Conservation (phyloP, 2,329 filamentous ascomycete species). For the Rutstroemia sp. region DNA sequence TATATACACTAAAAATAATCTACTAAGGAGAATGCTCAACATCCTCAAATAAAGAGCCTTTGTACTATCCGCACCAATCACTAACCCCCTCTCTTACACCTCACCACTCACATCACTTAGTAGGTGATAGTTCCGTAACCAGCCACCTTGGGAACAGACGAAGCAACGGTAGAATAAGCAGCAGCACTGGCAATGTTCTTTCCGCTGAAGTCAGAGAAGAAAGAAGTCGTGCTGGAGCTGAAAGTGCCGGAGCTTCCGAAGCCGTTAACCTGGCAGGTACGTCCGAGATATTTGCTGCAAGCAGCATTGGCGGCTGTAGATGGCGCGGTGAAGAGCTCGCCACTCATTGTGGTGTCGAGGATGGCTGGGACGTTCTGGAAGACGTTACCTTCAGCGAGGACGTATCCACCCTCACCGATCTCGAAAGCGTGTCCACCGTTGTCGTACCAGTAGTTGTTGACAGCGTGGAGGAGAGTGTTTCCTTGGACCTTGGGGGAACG, state of each 20-base stretch:
- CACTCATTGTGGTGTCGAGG: constrained; percentile 16
- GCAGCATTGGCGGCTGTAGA: constrained; percentile 17
- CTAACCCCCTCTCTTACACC: too few species aligned
- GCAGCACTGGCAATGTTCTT: constrained; percentile 27
- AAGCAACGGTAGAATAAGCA: constrained; percentile 4
- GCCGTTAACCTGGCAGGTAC: constrained; percentile 18
- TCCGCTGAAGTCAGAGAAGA: constrained; percentile 28
- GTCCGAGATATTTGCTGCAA: constrained; percentile 18
- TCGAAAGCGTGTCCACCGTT: constrained; percentile 40
- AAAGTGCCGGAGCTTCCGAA: constrained; percentile 28
- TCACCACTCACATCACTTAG: neutral
- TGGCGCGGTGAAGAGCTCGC: constrained; percentile 13
- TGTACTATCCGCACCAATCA: too few species aligned
- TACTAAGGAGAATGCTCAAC: too few species aligned
- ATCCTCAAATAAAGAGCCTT: too few species aligned
- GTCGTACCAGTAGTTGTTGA: constrained; percentile 38
- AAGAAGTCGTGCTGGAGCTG: constrained; percentile 20
- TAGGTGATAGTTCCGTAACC: neutral
- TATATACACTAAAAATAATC: too few species aligned
- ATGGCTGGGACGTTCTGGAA: constrained; percentile 32
- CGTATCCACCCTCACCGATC: constrained; percentile 27
- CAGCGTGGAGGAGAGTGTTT: constrained; percentile 34
- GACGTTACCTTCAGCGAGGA: constrained; percentile 39
- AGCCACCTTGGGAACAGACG: neutral
- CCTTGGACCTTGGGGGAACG: constrained; percentile 37